phyloP scores from a whole-genome alignment of 257 asterid genomes.

The Catharanthus roseus region DNA sequence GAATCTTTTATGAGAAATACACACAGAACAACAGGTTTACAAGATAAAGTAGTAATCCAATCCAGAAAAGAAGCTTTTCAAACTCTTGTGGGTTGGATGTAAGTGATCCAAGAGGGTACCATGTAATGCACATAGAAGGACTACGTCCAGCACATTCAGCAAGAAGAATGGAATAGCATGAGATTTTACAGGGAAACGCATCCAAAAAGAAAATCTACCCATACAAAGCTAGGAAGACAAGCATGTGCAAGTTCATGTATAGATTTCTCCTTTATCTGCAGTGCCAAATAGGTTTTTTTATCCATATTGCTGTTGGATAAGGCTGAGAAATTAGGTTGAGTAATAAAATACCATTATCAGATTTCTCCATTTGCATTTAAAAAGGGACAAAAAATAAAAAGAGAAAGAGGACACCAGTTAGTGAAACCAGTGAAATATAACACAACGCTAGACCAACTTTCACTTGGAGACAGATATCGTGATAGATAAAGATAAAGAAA shows the following conservation, averaged over 20 bases:
- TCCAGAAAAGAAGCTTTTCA: background rate
- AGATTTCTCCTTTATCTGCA: background rate
- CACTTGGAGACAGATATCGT: background rate
- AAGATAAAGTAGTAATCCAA: background rate
- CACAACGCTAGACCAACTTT: no score
- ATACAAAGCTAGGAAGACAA: background rate
- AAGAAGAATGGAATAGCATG: background rate
- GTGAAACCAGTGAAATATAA: background rate
- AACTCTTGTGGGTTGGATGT: background rate
- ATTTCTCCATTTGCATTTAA: background rate
- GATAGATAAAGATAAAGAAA: background rate
- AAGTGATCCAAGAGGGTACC: background rate
- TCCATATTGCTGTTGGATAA: background rate
- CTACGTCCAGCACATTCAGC: background rate
- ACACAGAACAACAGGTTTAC: background rate
- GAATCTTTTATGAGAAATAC: background rate
- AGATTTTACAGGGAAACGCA: background rate
- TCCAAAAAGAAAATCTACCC: background rate
- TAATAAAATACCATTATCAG: background rate
- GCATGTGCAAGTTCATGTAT: background rate
- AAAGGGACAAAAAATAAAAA: no score
- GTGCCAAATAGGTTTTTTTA: background rate
- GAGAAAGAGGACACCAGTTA: background rate
- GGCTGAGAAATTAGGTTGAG: background rate
- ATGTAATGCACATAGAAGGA: background rate